These are phyloP conservation scores for Wickerhamiella occidentalis DNA, from an alignment of 805 yeast species.

Conservation along the genomic window DNA sequence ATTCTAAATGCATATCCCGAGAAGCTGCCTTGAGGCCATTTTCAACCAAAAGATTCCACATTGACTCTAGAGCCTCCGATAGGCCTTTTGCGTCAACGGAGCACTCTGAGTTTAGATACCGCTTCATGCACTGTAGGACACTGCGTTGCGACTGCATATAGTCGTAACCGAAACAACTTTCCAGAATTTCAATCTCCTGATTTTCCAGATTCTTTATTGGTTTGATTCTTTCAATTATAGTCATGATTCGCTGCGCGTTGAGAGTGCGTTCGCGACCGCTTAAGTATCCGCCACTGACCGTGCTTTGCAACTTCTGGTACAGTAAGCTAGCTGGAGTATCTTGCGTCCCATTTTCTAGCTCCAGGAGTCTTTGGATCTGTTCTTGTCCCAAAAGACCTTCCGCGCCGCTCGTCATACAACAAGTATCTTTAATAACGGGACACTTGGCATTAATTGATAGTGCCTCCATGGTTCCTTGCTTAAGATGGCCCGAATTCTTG, in stretches of 20 bases:
- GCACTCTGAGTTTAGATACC: conserved; percentile 2
- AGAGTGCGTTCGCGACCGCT: conserved; percentile 3
- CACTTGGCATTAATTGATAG: neutral
- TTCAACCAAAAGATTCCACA: conserved; percentile 46
- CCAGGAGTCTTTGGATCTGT: neutral
- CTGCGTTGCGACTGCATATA: conserved; percentile 10
- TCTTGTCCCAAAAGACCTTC: neutral
- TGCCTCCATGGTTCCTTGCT: neutral
- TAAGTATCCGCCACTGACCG: neutral
- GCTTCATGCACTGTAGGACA: conserved; percentile 12
- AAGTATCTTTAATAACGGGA: conserved; percentile 8
- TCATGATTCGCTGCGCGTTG: conserved; percentile 9
- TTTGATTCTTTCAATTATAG: neutral
- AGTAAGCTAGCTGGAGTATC: no score
- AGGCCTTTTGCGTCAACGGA: neutral
- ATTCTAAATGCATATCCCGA: conserved; percentile 44
- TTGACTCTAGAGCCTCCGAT: neutral
- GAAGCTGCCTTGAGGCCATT: conserved; percentile 57
- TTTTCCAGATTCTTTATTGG: neutral
- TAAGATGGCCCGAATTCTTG: neutral
- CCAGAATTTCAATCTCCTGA: neutral
- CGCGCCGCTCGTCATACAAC: neutral
- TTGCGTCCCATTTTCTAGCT: neutral
- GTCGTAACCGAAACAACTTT: conserved; percentile 12
- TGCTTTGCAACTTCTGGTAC: neutral